Base-by-base conservation (phyloP, 1,139 yeast genomes). In the Wickerhamomyces sp. region DNA sequence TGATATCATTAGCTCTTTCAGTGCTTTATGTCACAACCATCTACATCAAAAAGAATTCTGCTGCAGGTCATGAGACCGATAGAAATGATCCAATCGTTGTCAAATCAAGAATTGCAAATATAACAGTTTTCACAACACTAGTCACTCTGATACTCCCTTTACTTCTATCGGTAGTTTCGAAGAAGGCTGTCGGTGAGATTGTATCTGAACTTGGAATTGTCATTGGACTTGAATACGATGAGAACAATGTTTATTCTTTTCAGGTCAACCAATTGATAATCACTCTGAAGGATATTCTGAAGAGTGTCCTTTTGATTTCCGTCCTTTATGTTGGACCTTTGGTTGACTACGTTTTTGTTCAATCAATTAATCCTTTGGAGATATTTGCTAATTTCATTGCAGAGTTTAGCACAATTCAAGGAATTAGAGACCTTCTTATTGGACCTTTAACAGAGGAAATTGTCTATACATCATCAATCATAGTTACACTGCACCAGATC, bases 381-480 rank as follows among this genome's bases (percentile, higher is more conserved):
- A 64, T 55, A 32, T 48, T 51, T 10, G 41, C 33, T 3, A 52
- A 54, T 13, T 41, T 42, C 33, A 33, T 21, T 8, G 47, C 45
- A 4, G 61, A 62, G 37, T 53, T 74, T 24, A 27, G 42, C 14
- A 65, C 68, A 19, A 54, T 78, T 2, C 64, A 68, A 48, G 85
- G 86, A 2, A 38, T 81, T 32, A 65, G 96, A 44, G 83, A 86
- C 57, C 74, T 76, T 44, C 42, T 87, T 0, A 70, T 86, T 46
- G 97, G 95, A 0, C 98, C 98, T 1, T 41, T 86, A 1, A 82
- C 96, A 0, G 99, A 92, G 58, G 99, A 92, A 56, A 51, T 89
- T 26, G 76, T 88, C 8, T 92, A 83, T 59, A 71, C 97, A 4
- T 72, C 87, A 0, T 64, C 83, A 35, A 63, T 84, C 2, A 50